Evolutionary conservation across 1,284 basidiomycete species (phyloP), one percentile per base, ranked within the genome.

Genomic region (Trametes sp.): DNA sequence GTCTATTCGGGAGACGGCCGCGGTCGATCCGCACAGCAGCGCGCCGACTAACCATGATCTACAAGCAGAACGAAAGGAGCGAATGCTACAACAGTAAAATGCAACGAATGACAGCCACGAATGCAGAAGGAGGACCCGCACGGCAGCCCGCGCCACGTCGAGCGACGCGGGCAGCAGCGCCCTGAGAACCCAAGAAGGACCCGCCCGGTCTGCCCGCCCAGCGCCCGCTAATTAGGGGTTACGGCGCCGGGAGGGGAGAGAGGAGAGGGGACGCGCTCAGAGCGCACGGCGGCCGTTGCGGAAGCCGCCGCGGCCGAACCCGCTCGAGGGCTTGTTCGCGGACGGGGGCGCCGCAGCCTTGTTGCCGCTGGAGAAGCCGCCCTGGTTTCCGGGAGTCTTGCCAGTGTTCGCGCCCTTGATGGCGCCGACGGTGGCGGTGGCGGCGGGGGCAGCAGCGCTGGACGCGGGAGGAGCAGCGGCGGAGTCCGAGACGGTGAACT

Each of bases 401-500:
- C 65, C 69, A 23, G 67, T 65, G 62, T 67, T 67, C 33, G 54
- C 46, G 61, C 65, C 66, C 61, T 67, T 68, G 64, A 63, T 62
- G 41, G 61, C 63, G 52, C 60, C 62, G 29, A 63, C 56, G 36
- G 63, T 50, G 26, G 67, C 61, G 48, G 62, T 44, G n/a, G 67
- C 52, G 48, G 60, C n/a, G 21, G 65, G 44, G 35, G 65, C 63
- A 2, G 38, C 38, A 19, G 38, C 38, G 38, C 38, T 41, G 38
- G 38, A 41, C 16, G 38, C 38, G 28, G 64, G 54, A 29, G 67
- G 61, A 23, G 69, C 64, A 13, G 67, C 62, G 44, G 65, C 64
- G 58, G 74, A 68, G 56, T 67, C 76, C 21, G 73, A 75, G n/a
- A 84, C 82, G 42, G 80, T 81, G 74, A 87, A 85, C 85, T 87